Evolutionary conservation across 2,329 filamentous ascomycete genomes (phyloP).

Genomic region (Phialophora chinensis): DNA sequence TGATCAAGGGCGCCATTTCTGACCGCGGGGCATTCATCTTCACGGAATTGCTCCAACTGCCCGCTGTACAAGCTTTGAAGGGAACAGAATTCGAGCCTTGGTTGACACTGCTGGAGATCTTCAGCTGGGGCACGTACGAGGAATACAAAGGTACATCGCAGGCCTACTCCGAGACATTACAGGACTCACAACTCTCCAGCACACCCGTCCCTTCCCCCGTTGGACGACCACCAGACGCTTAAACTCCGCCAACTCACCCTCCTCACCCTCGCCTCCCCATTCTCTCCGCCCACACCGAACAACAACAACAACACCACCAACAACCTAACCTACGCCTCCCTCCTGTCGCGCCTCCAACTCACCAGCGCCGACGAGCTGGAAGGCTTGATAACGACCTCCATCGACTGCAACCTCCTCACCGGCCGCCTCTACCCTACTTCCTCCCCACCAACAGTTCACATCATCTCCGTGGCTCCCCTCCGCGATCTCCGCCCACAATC

Average conservation of each 20-base stretch:
- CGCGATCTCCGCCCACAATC: slow-evolving; percentile 81
- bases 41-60: slow-evolving; percentile 83
- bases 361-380: slow-evolving; percentile 74
- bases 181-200: slow-evolving; percentile 42
- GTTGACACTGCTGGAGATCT: slow-evolving; percentile 79
- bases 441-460: slow-evolving; percentile 72
- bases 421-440: slow-evolving; percentile 90
- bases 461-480: slow-evolving; percentile 81
- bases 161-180: slow-evolving; percentile 6
- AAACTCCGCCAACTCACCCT: slow-evolving; percentile 94
- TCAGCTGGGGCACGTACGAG: slow-evolving; percentile 88
- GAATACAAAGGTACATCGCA: slow-evolving; percentile 68
- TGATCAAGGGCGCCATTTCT: slow-evolving; percentile 87
- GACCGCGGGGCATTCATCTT: slow-evolving; percentile 90
- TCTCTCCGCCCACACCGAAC: slow-evolving; percentile 25
- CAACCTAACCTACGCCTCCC: slow-evolving; percentile 73
- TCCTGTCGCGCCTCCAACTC: slow-evolving; percentile 72
- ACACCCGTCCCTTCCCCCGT: slow-evolving; percentile 67
- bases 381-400: slow-evolving; percentile 81
- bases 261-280: slow-evolving; percentile 72
- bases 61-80: slow-evolving; percentile 76
- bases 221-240: slow-evolving; percentile 73
- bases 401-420: slow-evolving; percentile 82
- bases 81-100: slow-evolving; percentile 58
- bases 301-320: slow-evolving; percentile 45